phyloP scores from a whole-genome alignment of 192 early-diverging fungal species.

The Coemansia sp. region DNA sequence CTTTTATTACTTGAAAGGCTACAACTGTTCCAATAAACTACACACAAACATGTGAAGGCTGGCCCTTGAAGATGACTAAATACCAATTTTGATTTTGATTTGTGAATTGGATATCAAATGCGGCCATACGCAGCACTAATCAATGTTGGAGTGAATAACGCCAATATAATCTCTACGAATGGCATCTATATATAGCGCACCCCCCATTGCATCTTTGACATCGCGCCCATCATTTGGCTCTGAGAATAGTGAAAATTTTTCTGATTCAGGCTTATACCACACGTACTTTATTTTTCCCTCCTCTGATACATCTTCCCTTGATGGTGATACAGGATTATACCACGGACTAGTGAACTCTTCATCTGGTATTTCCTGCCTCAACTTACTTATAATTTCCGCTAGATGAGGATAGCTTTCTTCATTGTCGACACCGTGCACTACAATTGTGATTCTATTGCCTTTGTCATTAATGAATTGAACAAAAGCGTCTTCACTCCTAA shows the following conservation, averaged over 20 bases:
- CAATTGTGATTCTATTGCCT: not conserved
- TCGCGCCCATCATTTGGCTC: not conserved
- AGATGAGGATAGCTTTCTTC: not conserved
- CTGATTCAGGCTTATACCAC: not conserved
- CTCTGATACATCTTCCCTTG: not conserved
- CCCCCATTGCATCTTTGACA: not conserved
- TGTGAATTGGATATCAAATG: no score
- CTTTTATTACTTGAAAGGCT: not conserved
- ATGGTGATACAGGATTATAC: not conserved
- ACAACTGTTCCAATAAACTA: conserved; percentile 2
- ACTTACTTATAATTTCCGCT: not conserved
- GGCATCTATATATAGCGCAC: not conserved
- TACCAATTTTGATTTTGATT: no score
- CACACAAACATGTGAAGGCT: not conserved
- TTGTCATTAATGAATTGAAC: not conserved
- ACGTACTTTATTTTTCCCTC: not conserved
- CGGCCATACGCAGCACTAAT: not conserved
- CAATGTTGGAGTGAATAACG: not conserved
- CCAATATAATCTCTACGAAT: not conserved
- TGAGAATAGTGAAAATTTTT: no score
- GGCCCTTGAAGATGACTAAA: no score
- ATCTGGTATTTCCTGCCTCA: not conserved
- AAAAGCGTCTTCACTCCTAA: not conserved
- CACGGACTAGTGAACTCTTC: not conserved
- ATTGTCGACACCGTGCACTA: not conserved